These are phyloP conservation scores for Osmanthus fragrans DNA, from an alignment of 257 asterid species.

Conservation along the genomic window DNA sequence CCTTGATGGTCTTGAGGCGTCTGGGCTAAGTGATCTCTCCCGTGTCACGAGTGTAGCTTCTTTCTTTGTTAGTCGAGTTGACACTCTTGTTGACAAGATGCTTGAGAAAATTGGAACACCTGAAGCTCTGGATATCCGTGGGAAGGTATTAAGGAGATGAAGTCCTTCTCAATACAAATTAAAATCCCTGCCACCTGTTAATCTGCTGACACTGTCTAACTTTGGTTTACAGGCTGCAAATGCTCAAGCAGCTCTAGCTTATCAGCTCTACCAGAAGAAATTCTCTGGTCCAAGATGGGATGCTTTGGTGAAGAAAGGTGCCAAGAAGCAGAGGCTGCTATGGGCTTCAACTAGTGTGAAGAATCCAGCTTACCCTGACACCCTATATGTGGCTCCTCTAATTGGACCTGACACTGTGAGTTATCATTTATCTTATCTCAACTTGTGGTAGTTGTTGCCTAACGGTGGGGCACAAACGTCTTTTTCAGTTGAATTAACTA, in stretches of 20 bases:
- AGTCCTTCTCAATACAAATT: neutral
- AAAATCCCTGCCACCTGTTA: neutral
- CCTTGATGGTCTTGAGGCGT: slow-evolving; percentile 98
- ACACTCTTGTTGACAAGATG: slow-evolving; percentile 92
- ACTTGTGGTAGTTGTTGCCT: slow-evolving; percentile 22
- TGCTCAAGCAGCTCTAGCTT: slow-evolving; percentile 97
- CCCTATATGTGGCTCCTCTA: slow-evolving; percentile 97
- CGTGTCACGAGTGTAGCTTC: slow-evolving; percentile 96
- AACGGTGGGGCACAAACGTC: neutral
- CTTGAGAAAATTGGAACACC: slow-evolving; percentile 95
- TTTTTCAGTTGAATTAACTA: neutral
- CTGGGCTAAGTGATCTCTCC: slow-evolving; percentile 91
- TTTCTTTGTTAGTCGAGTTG: slow-evolving; percentile 97
- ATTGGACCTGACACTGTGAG: slow-evolving; percentile 97
- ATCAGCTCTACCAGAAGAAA: slow-evolving; percentile 87
- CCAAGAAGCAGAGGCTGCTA: slow-evolving; percentile 95
- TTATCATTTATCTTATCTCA: slow-evolving; percentile 30
- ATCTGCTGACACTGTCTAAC: slow-evolving; percentile 7
- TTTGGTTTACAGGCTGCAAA: slow-evolving; percentile 77
- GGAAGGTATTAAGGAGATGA: slow-evolving; percentile 62
- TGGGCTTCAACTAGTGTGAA: slow-evolving; percentile 99
- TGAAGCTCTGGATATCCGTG: slow-evolving; percentile 94
- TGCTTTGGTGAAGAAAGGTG: slow-evolving; percentile 96
- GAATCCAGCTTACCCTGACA: slow-evolving; percentile 97
- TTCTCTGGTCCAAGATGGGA: slow-evolving; percentile 99